phyloP scores from a whole-genome alignment of 2,329 filamentous ascomycete genomes.

The Phialophora chinensis region DNA sequence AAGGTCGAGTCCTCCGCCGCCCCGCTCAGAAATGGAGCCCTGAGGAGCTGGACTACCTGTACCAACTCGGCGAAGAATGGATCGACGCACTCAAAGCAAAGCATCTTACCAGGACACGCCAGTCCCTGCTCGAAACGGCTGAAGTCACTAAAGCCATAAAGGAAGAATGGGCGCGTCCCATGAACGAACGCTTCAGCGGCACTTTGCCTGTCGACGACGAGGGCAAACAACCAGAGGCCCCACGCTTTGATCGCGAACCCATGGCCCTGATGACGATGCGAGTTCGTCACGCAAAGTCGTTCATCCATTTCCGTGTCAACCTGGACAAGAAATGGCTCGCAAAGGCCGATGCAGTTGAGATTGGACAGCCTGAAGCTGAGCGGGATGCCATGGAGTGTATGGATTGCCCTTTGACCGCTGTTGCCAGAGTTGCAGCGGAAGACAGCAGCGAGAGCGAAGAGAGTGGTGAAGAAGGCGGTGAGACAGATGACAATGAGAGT shows the following conservation, averaged over 20 bases:
- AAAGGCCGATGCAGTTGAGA: background rate
- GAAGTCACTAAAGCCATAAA: background rate
- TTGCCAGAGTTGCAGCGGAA: background rate
- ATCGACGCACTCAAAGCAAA: background rate
- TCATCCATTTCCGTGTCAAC: slow-evolving; percentile 8
- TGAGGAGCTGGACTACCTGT: slow-evolving; percentile 40
- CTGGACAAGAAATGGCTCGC: background rate
- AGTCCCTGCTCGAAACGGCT: background rate
- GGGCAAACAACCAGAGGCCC: background rate
- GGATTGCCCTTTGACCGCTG: slow-evolving; percentile 1
- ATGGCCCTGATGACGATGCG: slow-evolving; percentile 3
- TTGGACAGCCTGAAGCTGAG: background rate
- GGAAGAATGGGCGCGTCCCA: background rate
- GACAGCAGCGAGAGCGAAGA: background rate
- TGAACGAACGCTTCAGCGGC: slow-evolving; percentile 3
- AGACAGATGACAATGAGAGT: background rate
- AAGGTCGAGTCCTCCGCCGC: background rate
- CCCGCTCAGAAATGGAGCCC: background rate
- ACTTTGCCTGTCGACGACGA: background rate
- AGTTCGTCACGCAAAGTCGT: background rate
- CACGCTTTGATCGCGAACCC: background rate
- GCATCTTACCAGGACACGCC: background rate
- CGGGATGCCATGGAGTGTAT: background rate
- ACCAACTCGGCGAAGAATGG: slow-evolving; percentile 10
- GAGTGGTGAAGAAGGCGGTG: background rate